A percentile compares a stretch with the other conserved stretches of the same genome.
Evolutionary conservation across 805 yeast species (phyloP).

Genomic region (Metschnikowia santaceciliae): DNA sequence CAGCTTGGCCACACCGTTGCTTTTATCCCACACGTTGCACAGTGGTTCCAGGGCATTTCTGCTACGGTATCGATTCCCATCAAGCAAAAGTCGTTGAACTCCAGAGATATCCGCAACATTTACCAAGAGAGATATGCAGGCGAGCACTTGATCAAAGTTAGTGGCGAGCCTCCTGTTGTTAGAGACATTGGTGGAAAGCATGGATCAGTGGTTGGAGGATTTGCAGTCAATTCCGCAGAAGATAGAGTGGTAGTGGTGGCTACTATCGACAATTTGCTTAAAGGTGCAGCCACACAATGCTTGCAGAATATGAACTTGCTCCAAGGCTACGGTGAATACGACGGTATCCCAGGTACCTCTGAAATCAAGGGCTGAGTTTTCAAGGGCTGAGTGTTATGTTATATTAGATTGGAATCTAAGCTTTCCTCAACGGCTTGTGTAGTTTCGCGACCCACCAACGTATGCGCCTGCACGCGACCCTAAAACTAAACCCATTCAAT

Average conservation of each 20-base stretch:
- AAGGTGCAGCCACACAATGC: slow-evolving; percentile 99
- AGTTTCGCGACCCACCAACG: neutral
- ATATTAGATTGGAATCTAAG: neutral
- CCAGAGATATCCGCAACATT: slow-evolving; percentile 78
- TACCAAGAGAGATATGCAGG: slow-evolving; percentile 86
- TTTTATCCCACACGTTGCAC: slow-evolving; percentile 96
- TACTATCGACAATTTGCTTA: slow-evolving; percentile 89
- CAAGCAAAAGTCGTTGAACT: slow-evolving; percentile 56
- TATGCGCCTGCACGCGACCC: neutral
- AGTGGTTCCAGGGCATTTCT: slow-evolving; percentile 98
- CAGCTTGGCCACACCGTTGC: slow-evolving; percentile 79
- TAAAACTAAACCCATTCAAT: neutral
- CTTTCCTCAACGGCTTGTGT: neutral
- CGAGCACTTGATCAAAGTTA: slow-evolving; percentile 78
- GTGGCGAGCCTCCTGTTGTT: slow-evolving; percentile 92
- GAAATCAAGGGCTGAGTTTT: slow-evolving; percentile 9
- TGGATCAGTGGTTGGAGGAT: slow-evolving; percentile 93
- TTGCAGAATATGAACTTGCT: slow-evolving; percentile 92
- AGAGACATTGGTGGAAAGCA: slow-evolving; percentile 90
- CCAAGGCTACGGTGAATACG: slow-evolving; percentile 87
- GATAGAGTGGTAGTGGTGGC: slow-evolving; percentile 93
- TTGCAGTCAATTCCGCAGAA: slow-evolving; percentile 83
- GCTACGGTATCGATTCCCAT: slow-evolving; percentile 90
- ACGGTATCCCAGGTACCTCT: slow-evolving; percentile 72
- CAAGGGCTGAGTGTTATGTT: slow-evolving; percentile 3